phyloP scores from a whole-genome alignment of 2,329 filamentous ascomycete species.

The Metarhizium sp. region DNA sequence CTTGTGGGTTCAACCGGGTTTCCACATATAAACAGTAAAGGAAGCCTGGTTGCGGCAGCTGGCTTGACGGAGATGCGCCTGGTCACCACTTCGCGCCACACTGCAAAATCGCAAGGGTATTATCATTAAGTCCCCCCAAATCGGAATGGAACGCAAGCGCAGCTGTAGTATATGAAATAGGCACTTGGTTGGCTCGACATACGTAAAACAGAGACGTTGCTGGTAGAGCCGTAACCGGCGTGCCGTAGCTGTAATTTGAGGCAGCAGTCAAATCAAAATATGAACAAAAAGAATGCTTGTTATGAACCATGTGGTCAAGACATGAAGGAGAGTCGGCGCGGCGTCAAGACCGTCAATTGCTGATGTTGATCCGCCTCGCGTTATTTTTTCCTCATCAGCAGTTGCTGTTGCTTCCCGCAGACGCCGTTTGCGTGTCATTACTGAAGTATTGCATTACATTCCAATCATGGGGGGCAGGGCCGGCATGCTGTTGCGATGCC shows the following conservation, averaged over 20 bases:
- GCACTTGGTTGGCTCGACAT: neutral
- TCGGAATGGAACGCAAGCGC: neutral
- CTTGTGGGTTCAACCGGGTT: too few relatives aligned
- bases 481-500: constrained; percentile 16
- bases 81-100: neutral
- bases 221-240: neutral
- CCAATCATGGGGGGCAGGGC: constrained; percentile 15
- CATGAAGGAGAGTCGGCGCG: neutral
- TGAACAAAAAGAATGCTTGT: constrained; percentile 4
- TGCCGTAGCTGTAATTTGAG: neutral
- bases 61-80: neutral
- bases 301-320: neutral
- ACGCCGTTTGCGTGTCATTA: constrained; percentile 20
- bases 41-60: neutral
- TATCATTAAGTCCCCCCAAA: neutral
- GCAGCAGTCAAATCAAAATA: neutral
- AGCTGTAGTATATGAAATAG: neutral
- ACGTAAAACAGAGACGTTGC: neutral
- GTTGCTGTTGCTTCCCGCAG: constrained; percentile 5
- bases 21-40: neutral
- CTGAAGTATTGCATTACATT: constrained; percentile 26
- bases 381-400: neutral
- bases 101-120: neutral
- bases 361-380: neutral
- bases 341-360: neutral